These are phyloP conservation scores for Kondoa subrosea DNA, from an alignment of 768 basidiomycete species.

Conservation along the genomic window DNA sequence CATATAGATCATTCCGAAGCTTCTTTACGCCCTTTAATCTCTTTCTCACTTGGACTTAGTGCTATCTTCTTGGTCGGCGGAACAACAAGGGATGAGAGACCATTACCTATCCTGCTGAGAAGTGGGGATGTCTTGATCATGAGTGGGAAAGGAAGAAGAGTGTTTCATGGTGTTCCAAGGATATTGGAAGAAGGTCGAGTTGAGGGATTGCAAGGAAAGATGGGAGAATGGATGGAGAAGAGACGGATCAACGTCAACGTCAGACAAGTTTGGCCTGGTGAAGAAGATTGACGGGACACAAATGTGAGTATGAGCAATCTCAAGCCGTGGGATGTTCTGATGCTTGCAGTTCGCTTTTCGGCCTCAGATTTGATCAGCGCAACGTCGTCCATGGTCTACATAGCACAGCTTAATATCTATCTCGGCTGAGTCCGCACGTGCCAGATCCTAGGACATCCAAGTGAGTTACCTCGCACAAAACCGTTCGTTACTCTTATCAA, in stretches of 20 bases:
- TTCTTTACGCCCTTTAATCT: slow-evolving; percentile 79
- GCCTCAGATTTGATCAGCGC: no score
- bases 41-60: slow-evolving; percentile 78
- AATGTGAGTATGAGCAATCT: not conserved
- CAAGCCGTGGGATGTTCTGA: not conserved
- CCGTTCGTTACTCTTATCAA: no score
- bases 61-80: slow-evolving; percentile 82
- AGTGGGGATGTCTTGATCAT: slow-evolving; percentile 86
- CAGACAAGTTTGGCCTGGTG: slow-evolving; percentile 41
- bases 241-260: slow-evolving; percentile 83
- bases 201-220: slow-evolving; percentile 14
- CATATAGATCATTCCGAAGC: slow-evolving; percentile 96
- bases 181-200: slow-evolving; percentile 71
- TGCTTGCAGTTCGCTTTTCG: no score
- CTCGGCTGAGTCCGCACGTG: no score
- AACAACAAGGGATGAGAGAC: slow-evolving; percentile 54
- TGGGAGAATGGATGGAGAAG: slow-evolving; percentile 32
- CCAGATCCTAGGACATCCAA: no score
- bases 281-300: not conserved
- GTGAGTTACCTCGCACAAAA: no score
- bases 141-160: slow-evolving; percentile 69
- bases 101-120: slow-evolving; percentile 64
- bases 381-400: no score
- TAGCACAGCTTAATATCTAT: no score
- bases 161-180: slow-evolving; percentile 88